Conservation (phyloP, 805 yeast genomes). For the Kodamaea kaohsiungensis region DNA sequence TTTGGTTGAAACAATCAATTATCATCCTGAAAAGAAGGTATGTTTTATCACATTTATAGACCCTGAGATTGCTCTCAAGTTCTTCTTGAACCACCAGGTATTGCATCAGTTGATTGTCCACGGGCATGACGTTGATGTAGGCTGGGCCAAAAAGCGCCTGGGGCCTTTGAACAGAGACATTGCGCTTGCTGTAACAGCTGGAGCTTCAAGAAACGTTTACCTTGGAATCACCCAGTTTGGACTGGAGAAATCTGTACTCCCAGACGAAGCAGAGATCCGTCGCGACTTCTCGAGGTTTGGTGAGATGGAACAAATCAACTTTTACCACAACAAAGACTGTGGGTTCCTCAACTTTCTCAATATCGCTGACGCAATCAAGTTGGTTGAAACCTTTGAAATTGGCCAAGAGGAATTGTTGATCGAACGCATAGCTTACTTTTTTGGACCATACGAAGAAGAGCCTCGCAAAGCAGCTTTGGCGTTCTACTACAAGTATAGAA, state of each 20-base stretch:
- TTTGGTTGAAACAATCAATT: conserved; percentile 58
- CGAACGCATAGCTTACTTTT: conserved; percentile 57
- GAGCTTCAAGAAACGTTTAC: conserved; percentile 78
- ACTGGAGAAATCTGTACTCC: conserved; percentile 20
- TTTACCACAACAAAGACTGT: conserved; percentile 66
- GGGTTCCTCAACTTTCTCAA: conserved; percentile 73
- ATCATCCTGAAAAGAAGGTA: conserved; percentile 51
- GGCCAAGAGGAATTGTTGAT: conserved; percentile 8
- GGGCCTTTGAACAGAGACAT: conserved; percentile 62
- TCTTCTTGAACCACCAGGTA: conserved; percentile 57
- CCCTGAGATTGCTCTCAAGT: conserved; percentile 63
- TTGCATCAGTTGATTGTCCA: conserved; percentile 61
- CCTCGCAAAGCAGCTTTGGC: conserved; percentile 28
- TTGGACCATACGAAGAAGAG: conserved; percentile 36
- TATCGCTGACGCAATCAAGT: conserved; percentile 61
- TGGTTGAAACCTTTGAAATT: conserved; percentile 58
- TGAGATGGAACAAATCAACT: conserved; percentile 74
- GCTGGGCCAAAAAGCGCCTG: conserved; percentile 69
- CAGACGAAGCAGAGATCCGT: conserved; percentile 50
- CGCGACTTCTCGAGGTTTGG: conserved; percentile 66
- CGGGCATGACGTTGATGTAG: conserved; percentile 61
- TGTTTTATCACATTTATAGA: conserved; percentile 74
- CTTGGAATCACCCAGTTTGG: conserved; percentile 53
- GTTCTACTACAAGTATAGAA: conserved; percentile 46
- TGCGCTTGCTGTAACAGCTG: conserved; percentile 63